Evolutionary conservation across 495 filamentous ascomycete genomes (phyloP).

Genomic region (Aspergillus nidulans): DNA sequence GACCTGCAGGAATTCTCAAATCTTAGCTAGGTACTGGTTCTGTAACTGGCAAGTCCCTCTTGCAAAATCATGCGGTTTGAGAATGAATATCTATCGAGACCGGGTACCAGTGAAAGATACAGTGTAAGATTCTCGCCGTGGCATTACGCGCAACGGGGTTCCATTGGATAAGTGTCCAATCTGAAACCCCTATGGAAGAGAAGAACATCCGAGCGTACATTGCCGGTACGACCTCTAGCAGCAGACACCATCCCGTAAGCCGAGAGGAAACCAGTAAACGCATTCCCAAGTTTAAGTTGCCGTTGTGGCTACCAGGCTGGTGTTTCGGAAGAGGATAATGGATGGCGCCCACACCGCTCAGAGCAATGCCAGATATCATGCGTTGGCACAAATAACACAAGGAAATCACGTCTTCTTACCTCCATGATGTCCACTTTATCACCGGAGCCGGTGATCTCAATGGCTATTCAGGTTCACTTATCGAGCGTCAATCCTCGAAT

Average conservation of each 20-base stretch:
- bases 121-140: conserved; percentile 1
- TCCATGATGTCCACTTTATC: conserved; percentile 6
- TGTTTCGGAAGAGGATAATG: background rate
- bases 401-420: conserved; percentile 11
- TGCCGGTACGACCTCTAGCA: background rate
- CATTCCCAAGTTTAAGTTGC: background rate
- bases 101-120: conserved; percentile 3
- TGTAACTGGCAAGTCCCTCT: conserved; percentile 15
- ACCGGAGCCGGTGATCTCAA: background rate
- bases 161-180: background rate
- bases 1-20: conserved; percentile 35
- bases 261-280: background rate
- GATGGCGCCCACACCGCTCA: background rate
- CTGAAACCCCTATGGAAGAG: background rate
- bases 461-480: background rate
- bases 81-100: conserved; percentile 15
- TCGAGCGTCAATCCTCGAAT: background rate
- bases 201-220: background rate
- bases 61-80: conserved; percentile 15
- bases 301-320: background rate
- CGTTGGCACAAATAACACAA: background rate
- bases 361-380: background rate
- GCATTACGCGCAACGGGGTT: background rate
- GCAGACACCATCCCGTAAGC: background rate
- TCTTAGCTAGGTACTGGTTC: conserved; percentile 35